Percentiles rank a stretch among this genome's conserved stretches.
phyloP scores from a whole-genome alignment of 2,329 filamentous ascomycete species.

The Ampelomyces quisqualis region DNA sequence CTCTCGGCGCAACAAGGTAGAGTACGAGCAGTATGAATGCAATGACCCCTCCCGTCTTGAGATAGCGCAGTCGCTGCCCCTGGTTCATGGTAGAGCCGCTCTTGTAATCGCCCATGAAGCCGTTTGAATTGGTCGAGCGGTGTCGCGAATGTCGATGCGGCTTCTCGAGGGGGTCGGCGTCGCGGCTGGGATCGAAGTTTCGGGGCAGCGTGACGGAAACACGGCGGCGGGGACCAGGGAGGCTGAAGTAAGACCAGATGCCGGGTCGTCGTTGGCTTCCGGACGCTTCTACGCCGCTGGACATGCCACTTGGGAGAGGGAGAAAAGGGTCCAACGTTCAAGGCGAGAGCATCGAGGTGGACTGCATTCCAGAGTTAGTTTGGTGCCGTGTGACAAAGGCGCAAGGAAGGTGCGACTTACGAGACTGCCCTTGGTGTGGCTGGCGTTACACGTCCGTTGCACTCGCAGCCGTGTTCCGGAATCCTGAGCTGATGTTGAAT shows the following conservation, averaged over 20 bases:
- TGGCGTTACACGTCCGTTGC: constrained; percentile 18
- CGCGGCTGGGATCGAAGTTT: constrained; percentile 33
- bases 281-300: constrained; percentile 54
- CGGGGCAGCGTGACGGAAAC: constrained; percentile 55
- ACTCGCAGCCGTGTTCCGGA: constrained; percentile 21
- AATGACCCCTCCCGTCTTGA: constrained; percentile 64
- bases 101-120: constrained; percentile 49
- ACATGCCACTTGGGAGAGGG: constrained; percentile 50
- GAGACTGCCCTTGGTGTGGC: constrained; percentile 6
- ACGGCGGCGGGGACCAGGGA: constrained; percentile 52
- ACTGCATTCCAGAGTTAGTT: constrained; percentile 17
- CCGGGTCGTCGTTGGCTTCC: constrained; percentile 48
- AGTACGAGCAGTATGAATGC: constrained; percentile 59
- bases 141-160: constrained; percentile 45
- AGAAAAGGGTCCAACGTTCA: constrained; percentile 23
- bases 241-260: constrained; percentile 57
- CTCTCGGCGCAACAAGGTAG: constrained; percentile 56
- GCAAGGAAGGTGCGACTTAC: constrained; percentile 12
- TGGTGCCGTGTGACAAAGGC: constrained; percentile 9
- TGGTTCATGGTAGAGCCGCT: constrained; percentile 60
- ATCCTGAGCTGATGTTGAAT: constrained; percentile 13
- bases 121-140: constrained; percentile 38
- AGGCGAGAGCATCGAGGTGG: constrained; percentile 23
- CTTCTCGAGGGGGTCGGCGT: constrained; percentile 50
- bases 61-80: constrained; percentile 59